These are phyloP conservation scores for Neopestalotiopsis sp. DNA, from an alignment of 2,329 filamentous ascomycete genomes.

Conservation along the genomic window DNA sequence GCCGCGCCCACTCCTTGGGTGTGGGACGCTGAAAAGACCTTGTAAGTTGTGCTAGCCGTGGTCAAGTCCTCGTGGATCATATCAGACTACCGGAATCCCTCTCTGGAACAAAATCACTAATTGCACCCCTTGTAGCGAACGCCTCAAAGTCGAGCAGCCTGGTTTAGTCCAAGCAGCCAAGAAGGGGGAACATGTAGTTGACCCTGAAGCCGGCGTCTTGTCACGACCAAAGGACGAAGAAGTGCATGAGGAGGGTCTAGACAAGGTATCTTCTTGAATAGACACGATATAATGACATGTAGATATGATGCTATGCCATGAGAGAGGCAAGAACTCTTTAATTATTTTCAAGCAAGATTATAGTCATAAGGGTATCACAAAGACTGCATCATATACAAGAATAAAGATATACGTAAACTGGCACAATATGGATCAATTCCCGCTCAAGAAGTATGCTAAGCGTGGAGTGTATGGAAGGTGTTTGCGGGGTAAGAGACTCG, in stretches of 20 bases:
- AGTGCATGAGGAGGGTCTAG: slow-evolving; percentile 10
- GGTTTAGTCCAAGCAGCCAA: slow-evolving; percentile 45
- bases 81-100: too few species aligned
- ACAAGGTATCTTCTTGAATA: background rate
- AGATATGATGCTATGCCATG: background rate
- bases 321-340: background rate
- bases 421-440: background rate
- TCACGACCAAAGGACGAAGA: background rate
- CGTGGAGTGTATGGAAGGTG: background rate
- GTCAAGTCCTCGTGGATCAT: too few species aligned
- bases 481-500: background rate
- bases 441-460: background rate
- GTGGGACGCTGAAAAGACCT: slow-evolving; percentile 73
- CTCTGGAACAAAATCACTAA: background rate
- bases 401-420: background rate
- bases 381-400: background rate
- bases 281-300: background rate
- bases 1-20: slow-evolving; percentile 69
- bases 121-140: slow-evolving; percentile 34
- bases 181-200: slow-evolving; percentile 30
- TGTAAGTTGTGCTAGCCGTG: slow-evolving; percentile 32
- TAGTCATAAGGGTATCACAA: background rate
- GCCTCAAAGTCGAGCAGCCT: slow-evolving; percentile 65
- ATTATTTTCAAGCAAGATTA: background rate
- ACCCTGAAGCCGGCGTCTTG: slow-evolving; percentile 31